Evolutionary conservation across 1,284 basidiomycete species (phyloP).

Genomic region (Nidula niveotomentosa): DNA sequence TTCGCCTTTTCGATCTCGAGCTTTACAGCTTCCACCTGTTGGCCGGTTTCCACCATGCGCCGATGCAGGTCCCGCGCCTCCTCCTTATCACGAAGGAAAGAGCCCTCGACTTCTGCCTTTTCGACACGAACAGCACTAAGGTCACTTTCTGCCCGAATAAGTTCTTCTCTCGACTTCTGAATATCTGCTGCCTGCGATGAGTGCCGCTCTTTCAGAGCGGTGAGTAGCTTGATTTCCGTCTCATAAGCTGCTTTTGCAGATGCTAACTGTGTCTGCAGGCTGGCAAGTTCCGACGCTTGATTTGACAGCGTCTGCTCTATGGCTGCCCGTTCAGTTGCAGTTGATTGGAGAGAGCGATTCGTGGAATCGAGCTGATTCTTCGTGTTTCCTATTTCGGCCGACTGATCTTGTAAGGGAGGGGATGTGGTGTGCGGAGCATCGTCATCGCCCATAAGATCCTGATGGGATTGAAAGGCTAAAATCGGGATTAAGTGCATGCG

Average conservation of each 20-base stretch:
- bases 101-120: constrained; percentile 90
- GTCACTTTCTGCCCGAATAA: constrained; percentile 92
- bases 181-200: constrained; percentile 76
- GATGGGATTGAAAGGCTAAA: constrained; percentile 1
- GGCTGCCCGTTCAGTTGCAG: constrained; percentile 56
- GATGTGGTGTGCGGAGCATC: constrained; percentile 34
- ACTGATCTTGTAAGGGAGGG: constrained; percentile 62
- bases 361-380: constrained; percentile 87
- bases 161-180: constrained; percentile 73
- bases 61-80: constrained; percentile 87
- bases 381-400: constrained; percentile 83
- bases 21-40: constrained; percentile 75
- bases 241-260: constrained; percentile 83
- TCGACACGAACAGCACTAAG: constrained; percentile 88
- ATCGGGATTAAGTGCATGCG: constrained; percentile 5
- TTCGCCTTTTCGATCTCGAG: constrained; percentile 83
- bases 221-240: constrained; percentile 77
- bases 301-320: constrained; percentile 59
- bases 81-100: constrained; percentile 91
- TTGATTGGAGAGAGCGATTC: constrained; percentile 61
- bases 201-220: constrained; percentile 73
- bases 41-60: constrained; percentile 79
- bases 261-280: constrained; percentile 74
- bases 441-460: constrained; percentile 55
- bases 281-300: constrained; percentile 70